Percentiles rank a stretch among this genome's conserved stretches.
Evolutionary conservation across 345 rosid species (phyloP).

Genomic region (Eucalyptus brandiana): DNA sequence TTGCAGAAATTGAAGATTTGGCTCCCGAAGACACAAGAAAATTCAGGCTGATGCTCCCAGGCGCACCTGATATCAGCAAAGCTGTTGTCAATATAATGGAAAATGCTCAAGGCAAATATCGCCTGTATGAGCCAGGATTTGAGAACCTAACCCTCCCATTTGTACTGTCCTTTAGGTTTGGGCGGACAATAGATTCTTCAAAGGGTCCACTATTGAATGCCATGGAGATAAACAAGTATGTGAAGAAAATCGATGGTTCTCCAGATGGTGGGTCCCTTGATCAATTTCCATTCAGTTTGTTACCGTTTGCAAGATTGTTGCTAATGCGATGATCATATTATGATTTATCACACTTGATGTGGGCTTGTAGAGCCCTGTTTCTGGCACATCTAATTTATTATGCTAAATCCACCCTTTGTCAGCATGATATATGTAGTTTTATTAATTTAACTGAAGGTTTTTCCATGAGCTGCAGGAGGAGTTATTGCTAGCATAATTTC

Average conservation of each 20-base stretch:
- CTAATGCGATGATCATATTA: neutral
- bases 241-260: constrained; percentile 68
- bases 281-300: neutral
- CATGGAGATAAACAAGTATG: constrained; percentile 72
- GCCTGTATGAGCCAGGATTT: constrained; percentile 83
- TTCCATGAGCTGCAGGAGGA: constrained; percentile 37
- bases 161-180: constrained; percentile 71
- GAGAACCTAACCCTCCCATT: constrained; percentile 70
- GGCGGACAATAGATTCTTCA: constrained; percentile 72
- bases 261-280: constrained; percentile 46
- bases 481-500: constrained; percentile 37
- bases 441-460: neutral
- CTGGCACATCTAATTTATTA: neutral
- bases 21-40: constrained; percentile 61
- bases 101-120: constrained; percentile 71
- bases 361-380: neutral
- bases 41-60: constrained; percentile 74
- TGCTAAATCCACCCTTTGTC: neutral
- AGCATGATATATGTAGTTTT: neutral
- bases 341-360: neutral
- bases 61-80: constrained; percentile 61
- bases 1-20: constrained; percentile 90
- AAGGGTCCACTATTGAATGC: constrained; percentile 95
- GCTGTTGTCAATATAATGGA: constrained; percentile 79
- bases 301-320: neutral